Evolutionary conservation across 495 filamentous ascomycete genomes (phyloP), one percentile per base, ranked within the genome.

Genomic region (Xylaria grammica): DNA sequence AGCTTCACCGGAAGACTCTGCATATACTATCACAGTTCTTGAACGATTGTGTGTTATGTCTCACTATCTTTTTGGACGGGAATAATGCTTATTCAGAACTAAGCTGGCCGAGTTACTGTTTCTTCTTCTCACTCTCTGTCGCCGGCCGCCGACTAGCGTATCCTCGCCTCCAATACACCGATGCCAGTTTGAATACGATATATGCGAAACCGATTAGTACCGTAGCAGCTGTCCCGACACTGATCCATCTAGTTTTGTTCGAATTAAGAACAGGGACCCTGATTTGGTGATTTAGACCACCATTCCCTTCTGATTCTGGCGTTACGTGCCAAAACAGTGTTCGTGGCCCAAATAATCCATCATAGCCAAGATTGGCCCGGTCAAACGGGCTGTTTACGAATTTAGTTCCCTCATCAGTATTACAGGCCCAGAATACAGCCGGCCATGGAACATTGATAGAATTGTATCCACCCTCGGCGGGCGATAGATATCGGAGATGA

Each of bases 401-500:
- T 75, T 91, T 88, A 1, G 83, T 85, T 26, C 84, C 90, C 46
- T 91, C 90, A 42, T 91, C 87, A 24, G 86, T 85, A 2, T 83
- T 81, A 72, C 95, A 99, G 1, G 93, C 95, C 94, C 94, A 98
- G 81, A 99, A 98, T 1, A 97, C 84, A 2, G 88, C 84, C 4
- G 93, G 96, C 66, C 85, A 84, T 0, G 92, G 89, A 0, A 97
- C 76, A 20, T 84, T 65, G 4, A 86, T 69, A 13, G 65, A 63
- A 0, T 69, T 65, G 56, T 87, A 82, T 2, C 87, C 86, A 5
- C 82, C 78, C 46, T 78, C 75, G 0, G 79, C 76, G 1, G 89
- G 87, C 8, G 72, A 74, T n/a, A 95, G 80, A 68, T 98, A 98
- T 29, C 94, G 90, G 2, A 97, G 82, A 69, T 99, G 96, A 11